Base-by-base conservation (phyloP, 1,139 yeast species). In the Suhomyces bokatorum region DNA sequence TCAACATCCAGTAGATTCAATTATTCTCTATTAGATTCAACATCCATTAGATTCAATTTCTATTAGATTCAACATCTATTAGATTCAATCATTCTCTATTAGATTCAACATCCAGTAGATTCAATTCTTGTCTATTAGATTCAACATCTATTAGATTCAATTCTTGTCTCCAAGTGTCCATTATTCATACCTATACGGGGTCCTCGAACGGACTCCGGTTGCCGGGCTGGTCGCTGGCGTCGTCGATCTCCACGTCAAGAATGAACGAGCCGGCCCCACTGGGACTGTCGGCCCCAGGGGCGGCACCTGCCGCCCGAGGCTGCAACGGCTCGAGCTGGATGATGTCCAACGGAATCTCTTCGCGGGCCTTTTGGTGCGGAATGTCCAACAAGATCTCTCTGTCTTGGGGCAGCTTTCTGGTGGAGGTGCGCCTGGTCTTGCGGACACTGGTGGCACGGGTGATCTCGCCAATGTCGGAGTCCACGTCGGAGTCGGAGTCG, bases 391-490 rank as follows among this genome's bases (percentile, higher is more conserved):
- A 42, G 30, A 56, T 46, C 40, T 56, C 59, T 3, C 57, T 49
- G 22, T 46, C 52, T 17, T 43, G 56, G 10, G 24, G 24, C 24
- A 20, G 24, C 24, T 20, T 20, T 24, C 36, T 34, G 16, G 26
- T 13, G 28, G 35, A 32, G 14, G 17, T 27, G 16, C 32, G 40
- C 13, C 35, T 34, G 26, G 52, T 53, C 27, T 63, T 49, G 28
- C 70, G 56, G 6, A 71, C 58, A 44, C 76, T 70, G 10, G 77
- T 70, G 40, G 78, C 78, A 11, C 78, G 62, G 35, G 68, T 66
- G 42, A 74, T 74, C 50, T 73, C 76, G 8, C 78, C 78, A 38
- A 74, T 70, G 51, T 74, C 79, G 9, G 74, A 67, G 56, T 74
- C 79, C 32, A 73, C 76, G 50, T 74, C 79, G 16, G 73, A 66